phyloP scores from a whole-genome alignment of 306 rosid species.

The Quercus alba region DNA sequence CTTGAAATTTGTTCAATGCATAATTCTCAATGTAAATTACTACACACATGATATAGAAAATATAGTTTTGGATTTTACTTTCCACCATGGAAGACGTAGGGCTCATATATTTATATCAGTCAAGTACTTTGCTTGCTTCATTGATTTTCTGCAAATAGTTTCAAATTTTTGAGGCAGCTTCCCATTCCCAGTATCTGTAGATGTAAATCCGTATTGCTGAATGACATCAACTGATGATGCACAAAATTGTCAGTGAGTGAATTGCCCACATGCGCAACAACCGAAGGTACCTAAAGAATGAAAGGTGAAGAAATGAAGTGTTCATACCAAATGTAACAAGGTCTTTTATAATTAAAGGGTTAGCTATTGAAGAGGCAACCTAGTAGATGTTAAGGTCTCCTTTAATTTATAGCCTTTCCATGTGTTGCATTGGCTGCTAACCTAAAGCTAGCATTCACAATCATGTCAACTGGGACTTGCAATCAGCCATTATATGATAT shows the following conservation, averaged over 20 bases:
- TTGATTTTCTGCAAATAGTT: neutral
- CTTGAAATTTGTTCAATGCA: no score
- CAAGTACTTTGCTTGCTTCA: neutral
- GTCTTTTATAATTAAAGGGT: neutral
- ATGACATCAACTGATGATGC: neutral
- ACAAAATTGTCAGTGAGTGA: neutral
- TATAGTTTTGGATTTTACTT: neutral
- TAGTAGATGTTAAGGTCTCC: neutral
- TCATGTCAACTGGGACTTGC: slow-evolving; percentile 8
- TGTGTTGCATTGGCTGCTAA: slow-evolving; percentile 8
- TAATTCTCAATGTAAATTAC: no score
- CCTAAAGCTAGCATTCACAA: neutral
- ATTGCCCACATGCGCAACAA: neutral
- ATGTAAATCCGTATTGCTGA: no score
- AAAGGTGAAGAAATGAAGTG: neutral
- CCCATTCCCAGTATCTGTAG: neutral
- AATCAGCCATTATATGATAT: neutral
- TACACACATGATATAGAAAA: no score
- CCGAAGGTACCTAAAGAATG: neutral
- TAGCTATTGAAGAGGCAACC: neutral
- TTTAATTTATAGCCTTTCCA: neutral
- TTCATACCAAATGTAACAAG: neutral
- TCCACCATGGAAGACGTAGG: neutral
- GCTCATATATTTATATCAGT: neutral
- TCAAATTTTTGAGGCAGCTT: neutral